These are phyloP conservation scores for Ceratopteris richardii DNA, from an alignment of 75 land plant species.

Conservation along the genomic window DNA sequence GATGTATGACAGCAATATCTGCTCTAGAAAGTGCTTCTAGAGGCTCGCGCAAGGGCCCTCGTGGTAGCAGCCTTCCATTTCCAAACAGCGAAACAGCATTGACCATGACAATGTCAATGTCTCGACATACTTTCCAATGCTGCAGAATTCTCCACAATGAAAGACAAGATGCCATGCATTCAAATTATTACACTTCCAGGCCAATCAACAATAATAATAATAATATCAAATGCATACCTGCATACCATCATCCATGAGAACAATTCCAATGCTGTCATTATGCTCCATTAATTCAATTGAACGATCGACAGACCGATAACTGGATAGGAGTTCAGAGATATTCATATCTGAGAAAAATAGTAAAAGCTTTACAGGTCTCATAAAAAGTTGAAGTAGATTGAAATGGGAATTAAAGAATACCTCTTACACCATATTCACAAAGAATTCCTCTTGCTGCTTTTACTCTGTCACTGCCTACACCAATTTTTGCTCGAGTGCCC, in stretches of 20 bases:
- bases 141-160: conserved; percentile 8
- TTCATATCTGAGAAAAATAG: too few relatives aligned
- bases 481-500: conserved; percentile 48
- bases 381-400: too few relatives aligned
- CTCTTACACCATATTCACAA: conserved; percentile 37
- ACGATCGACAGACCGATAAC: too few relatives aligned
- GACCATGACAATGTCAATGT: conserved; percentile 88
- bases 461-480: conserved; percentile 63
- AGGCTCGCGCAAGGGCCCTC: conserved; percentile 85
- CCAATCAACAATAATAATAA: too few relatives aligned
- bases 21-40: conserved; percentile 57
- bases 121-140: conserved; percentile 65
- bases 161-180: too few relatives aligned
- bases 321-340: not conserved
- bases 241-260: conserved; percentile 94
- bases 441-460: conserved; percentile 42
- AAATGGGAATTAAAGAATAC: conserved; percentile 1
- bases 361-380: too few relatives aligned
- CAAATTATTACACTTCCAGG: too few relatives aligned
- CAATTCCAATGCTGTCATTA: conserved; percentile 44
- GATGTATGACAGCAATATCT: conserved; percentile 68
- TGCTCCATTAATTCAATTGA: not conserved
- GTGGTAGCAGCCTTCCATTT: conserved; percentile 61
- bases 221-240: conserved; percentile 70
- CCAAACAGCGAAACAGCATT: conserved; percentile 80